Conservation (phyloP, 352 stramenopile genomes). For the Globisporangium spiculum region DNA sequence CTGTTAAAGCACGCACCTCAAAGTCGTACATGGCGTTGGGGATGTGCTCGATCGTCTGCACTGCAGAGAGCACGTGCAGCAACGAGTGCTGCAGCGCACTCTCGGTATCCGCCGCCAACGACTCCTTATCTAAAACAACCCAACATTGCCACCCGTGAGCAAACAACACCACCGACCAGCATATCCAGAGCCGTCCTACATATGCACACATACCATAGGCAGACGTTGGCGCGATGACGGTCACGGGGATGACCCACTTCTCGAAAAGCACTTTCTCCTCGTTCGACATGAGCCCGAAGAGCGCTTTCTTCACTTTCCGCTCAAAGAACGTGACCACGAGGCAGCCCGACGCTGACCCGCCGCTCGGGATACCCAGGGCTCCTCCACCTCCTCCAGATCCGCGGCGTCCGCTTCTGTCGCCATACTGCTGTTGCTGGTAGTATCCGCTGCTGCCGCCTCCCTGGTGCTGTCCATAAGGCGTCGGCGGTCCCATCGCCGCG, state of each 20-base stretch:
- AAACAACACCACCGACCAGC: neutral
- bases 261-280: conserved; percentile 86
- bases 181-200: neutral
- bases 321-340: conserved; percentile 79
- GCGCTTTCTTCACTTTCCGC: conserved; percentile 75
- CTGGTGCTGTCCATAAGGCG: conserved; percentile 17
- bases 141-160: neutral
- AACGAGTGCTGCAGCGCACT: conserved; percentile 60
- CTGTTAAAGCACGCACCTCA: conserved; percentile 30
- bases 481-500: conserved; percentile 11
- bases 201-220: conserved; percentile 29
- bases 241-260: conserved; percentile 77
- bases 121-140: conserved; percentile 35
- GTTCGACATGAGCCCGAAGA: conserved; percentile 84
- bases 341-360: conserved; percentile 29
- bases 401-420: conserved; percentile 18
- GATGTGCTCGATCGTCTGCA: conserved; percentile 81
- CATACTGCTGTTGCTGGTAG: conserved; percentile 24
- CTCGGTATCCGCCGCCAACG: conserved; percentile 58
- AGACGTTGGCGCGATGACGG: conserved; percentile 42
- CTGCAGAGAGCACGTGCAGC: conserved; percentile 68
- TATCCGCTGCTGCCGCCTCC: conserved; percentile 15
- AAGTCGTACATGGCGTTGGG: conserved; percentile 84
- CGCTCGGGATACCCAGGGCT: conserved; percentile 15
- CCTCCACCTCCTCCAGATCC: conserved; percentile 20